Percentiles rank a stretch among this genome's conserved stretches.
Conservation (phyloP, 306 rosid species). For the Crataegus laevigata region DNA sequence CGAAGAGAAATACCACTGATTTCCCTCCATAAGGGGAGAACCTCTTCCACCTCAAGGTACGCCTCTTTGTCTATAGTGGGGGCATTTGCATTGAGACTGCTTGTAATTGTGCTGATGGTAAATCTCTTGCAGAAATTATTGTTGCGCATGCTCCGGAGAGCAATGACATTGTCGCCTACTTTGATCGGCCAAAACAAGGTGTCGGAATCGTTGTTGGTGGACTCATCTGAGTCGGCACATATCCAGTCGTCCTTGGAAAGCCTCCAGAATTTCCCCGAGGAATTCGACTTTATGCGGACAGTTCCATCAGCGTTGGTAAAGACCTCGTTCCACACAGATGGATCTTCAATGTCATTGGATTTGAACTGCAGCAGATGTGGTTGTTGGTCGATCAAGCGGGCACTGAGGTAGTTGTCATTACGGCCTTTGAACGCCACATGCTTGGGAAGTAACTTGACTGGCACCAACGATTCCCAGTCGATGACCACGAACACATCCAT, state of each 20-base stretch:
- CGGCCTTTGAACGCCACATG: constrained; percentile 5
- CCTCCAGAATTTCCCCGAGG: neutral
- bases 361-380: neutral
- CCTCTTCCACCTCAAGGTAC: neutral
- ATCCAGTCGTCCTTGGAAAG: neutral
- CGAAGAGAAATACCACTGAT: constrained; percentile 3
- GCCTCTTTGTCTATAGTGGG: neutral
- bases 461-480: constrained; percentile 2
- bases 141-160: neutral
- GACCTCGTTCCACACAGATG: neutral
- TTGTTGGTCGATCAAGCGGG: neutral
- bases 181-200: neutral
- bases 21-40: neutral
- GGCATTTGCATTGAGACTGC: neutral
- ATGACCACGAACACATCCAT: neutral
- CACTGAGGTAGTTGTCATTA: neutral
- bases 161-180: neutral
- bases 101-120: neutral
- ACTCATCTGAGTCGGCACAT: neutral
- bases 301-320: neutral
- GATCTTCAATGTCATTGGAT: neutral
- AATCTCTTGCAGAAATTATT: neutral
- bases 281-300: neutral
- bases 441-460: constrained; percentile 3
- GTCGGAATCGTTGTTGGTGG: neutral